Percentiles rank a stretch among this genome's conserved stretches.
These are phyloP conservation scores for Cotoneaster glaucophyllus DNA, from an alignment of 306 rosid genomes.

Conservation along the genomic window DNA sequence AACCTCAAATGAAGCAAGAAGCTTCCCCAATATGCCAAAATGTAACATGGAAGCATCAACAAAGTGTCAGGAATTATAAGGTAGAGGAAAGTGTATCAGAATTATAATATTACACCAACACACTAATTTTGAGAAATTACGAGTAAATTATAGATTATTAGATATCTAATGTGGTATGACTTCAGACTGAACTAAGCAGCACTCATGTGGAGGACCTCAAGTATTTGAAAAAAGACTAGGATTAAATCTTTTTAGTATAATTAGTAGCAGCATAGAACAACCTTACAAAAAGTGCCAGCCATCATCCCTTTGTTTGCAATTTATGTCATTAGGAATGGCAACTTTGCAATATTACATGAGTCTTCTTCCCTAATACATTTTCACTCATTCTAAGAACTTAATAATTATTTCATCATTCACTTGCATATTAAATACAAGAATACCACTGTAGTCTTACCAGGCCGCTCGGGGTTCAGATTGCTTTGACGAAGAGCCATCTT, in stretches of 20 bases:
- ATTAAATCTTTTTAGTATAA: neutral
- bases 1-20: neutral
- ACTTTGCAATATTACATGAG: neutral
- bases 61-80: neutral
- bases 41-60: neutral
- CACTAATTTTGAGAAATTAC: neutral
- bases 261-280: neutral
- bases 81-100: neutral
- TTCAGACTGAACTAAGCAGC: neutral
- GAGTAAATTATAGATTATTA: neutral
- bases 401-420: neutral
- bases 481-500: conserved; percentile 79
- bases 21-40: neutral
- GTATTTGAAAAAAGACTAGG: neutral
- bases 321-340: neutral
- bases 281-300: neutral
- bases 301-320: neutral
- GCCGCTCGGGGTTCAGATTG: conserved; percentile 95
- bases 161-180: neutral
- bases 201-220: neutral
- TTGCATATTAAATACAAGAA: neutral
- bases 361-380: neutral
- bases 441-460: conserved; percentile 51
- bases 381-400: neutral
- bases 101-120: neutral